Conservation (phyloP, 1,139 yeast genomes). For the Protomyces arabidopsidicola region DNA sequence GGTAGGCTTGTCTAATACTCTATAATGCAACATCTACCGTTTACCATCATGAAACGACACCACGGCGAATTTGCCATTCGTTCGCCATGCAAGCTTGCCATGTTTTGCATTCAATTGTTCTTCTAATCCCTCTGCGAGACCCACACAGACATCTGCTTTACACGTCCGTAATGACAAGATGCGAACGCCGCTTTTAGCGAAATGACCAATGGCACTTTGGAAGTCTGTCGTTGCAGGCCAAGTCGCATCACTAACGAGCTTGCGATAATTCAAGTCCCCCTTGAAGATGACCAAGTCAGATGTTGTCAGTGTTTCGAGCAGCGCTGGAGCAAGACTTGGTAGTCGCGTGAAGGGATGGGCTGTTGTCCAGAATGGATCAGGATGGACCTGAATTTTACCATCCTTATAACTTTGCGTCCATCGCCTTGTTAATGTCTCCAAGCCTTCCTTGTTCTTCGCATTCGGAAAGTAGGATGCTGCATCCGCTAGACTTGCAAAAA, state of each 20-base stretch:
- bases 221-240: conserved; percentile 86
- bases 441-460: conserved; percentile 7
- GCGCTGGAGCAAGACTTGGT: conserved; percentile 51
- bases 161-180: conserved; percentile 79
- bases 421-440: conserved; percentile 13
- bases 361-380: conserved; percentile 82
- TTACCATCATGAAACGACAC: conserved; percentile 25
- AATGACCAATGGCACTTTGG: conserved; percentile 59
- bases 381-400: conserved; percentile 55
- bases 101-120: conserved; percentile 48
- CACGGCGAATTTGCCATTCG: conserved; percentile 30
- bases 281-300: conserved; percentile 67
- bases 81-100: conserved; percentile 30
- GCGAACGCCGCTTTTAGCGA: conserved; percentile 54
- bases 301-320: conserved; percentile 51
- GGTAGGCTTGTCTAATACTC: background rate
- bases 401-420: conserved; percentile 45
- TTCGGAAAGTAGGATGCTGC: conserved; percentile 16
- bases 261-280: conserved; percentile 94
- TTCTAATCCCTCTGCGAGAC: conserved; percentile 58
- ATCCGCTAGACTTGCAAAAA: conserved; percentile 52
- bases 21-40: background rate
- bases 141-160: conserved; percentile 95
- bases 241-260: conserved; percentile 70
- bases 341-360: conserved; percentile 63